Evolutionary conservation across 2,329 filamentous ascomycete species (phyloP), one percentile per base, ranked within the genome.

Genomic region (Gnomoniopsis sp.): DNA sequence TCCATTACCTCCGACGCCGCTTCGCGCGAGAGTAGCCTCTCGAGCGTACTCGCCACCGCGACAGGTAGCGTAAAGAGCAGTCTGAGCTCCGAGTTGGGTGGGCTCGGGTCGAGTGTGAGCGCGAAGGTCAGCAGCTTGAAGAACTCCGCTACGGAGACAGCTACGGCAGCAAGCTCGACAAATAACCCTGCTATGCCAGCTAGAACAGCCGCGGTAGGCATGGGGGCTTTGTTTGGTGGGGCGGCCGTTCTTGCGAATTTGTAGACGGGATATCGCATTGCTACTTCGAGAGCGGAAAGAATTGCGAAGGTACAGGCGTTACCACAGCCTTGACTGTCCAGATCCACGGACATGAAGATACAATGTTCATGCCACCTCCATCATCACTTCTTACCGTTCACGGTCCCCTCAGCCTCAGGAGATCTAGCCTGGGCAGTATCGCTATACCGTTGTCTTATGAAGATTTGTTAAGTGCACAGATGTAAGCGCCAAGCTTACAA

Each of bases 141-240:
- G 36, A 19, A 17, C 17, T 43, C 33, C 30, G 49, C 26, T 6
- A 62, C 64, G 19, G 64, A 62, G 30, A 54, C 41, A 17, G 57
- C 57, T 36, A 53, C 57, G 21, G 55, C 53, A 17, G 26, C 48
- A 14, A 33, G 23, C 33, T 22, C 14, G 22, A 64, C 64, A 14
- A 63, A 59, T 52, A 59, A 66, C 57, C 69, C 64, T 8, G 71
- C 72, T 7, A 71, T 67, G 51, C 67, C 73, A 49, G 65, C 67
- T 57, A 72, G 71, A 62, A 79, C 76, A 17, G 78, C 71, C 30
- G 76, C 72, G 30, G 64, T 79, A 46, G 77, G 74, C 21, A 68
- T 81, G 49, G 77, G 77, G 34, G 78, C 77, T 23, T 70, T 81
- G 59, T 68, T 80, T 51, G 79, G 77, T 23, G 79, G 77, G 64